These are phyloP conservation scores for Coemansia sp. DNA, from an alignment of 192 early-diverging fungal species.

Conservation along the genomic window DNA sequence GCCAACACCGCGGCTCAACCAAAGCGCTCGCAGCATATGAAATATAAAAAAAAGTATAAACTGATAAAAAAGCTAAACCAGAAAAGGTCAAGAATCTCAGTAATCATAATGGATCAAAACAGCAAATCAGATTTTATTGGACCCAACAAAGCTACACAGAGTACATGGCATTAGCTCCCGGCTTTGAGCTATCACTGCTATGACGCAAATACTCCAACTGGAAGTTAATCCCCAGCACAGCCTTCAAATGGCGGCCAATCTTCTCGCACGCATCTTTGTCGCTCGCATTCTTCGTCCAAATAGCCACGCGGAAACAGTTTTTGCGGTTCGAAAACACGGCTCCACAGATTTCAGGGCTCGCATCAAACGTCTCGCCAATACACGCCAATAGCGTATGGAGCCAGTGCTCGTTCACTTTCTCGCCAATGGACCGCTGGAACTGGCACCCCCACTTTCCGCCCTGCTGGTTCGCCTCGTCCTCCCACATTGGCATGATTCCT, in stretches of 20 bases:
- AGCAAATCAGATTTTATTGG: too few species aligned
- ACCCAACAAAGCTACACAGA: not conserved
- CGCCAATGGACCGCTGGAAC: conserved; percentile 69
- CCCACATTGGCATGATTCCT: conserved; percentile 92
- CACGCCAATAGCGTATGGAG: conserved; percentile 82
- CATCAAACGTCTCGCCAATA: conserved; percentile 84
- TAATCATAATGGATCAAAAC: too few species aligned
- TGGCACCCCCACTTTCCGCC: conserved; percentile 90
- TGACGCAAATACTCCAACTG: conserved; percentile 55
- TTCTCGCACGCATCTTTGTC: conserved; percentile 42
- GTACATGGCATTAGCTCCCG: not conserved
- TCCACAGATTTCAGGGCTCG: conserved; percentile 81
- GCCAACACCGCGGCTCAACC: too few species aligned
- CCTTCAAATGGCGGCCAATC: conserved; percentile 61
- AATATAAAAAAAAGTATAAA: too few species aligned
- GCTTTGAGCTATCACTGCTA: not conserved
- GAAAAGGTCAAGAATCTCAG: too few species aligned
- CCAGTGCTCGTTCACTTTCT: conserved; percentile 82
- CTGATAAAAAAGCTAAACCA: too few species aligned
- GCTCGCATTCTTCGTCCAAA: conserved; percentile 72
- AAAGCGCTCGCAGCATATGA: too few species aligned
- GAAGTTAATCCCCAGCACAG: conserved; percentile 51
- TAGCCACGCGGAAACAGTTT: conserved; percentile 75
- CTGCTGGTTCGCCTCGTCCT: conserved; percentile 84
- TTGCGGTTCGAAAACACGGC: conserved; percentile 85